Evolutionary conservation across 177 flowering plant genomes (phyloP), one percentile per base, ranked within the genome.

Genomic region (Viscum album): DNA sequence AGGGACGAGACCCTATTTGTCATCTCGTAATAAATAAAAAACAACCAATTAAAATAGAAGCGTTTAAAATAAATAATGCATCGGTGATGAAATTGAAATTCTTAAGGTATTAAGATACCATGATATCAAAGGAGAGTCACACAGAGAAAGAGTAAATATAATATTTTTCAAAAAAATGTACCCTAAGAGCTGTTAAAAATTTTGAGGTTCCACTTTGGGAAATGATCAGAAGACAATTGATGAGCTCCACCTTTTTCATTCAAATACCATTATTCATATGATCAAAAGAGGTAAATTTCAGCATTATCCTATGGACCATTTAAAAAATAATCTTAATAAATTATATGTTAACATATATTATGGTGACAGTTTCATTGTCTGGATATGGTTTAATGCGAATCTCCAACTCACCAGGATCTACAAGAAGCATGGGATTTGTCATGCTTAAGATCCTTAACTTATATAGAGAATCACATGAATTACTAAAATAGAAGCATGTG

Each of bases 391-490:
- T 86, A 70, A 95, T 88, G 36, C 97, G 90, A 66, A 92, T 95
- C 80, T 92, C 97, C 34, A 95, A 83, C 35, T 88, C 86, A 28
- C 89, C 88, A 71, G 89, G 83, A 76, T 90, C 92, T 70, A 96
- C 97, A 75, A 92, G 96, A 65, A 94, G 78, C 61, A 85, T 65
- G 11, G 99, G 90, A 39, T 94, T 96, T 13, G 99, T 92, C 72
- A 92, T 96, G 80, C 97, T 94, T 52, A 86, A 78, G 77, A 94
- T 92, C 68, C 99, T 84, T 77, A 92, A 77, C 82, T 94, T 94
- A 76, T 94, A 97, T 31, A 94, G 79, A n/a, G 99, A 97, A 88
- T 94, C 99, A 88, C 99, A 92, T 35, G 96, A 96, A 81, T 94
- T 94, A 73, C 99, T 94, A 90, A 33, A 75, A 67, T 70, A n/a